Conservation (phyloP, 2,329 filamentous ascomycete species). For the Didymella arachidicola region DNA sequence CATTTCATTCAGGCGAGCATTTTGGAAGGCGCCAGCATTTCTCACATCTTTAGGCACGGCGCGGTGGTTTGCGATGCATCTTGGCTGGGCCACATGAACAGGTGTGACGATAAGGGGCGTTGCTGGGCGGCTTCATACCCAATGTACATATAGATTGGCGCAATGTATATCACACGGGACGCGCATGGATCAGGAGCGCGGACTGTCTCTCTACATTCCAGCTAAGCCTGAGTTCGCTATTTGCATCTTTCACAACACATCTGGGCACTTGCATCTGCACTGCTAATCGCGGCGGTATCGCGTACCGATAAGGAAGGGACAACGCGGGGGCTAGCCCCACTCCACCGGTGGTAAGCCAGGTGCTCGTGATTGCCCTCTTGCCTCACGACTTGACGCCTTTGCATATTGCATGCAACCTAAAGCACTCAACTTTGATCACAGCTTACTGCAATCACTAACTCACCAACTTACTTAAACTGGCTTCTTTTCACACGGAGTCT, state of each 20-base stretch:
- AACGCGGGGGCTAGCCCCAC: constrained; percentile 17
- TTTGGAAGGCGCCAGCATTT: constrained; percentile 31
- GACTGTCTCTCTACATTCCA: background rate
- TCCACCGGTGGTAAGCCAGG: constrained; percentile 9
- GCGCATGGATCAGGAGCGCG: background rate
- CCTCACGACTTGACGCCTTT: constrained; percentile 19
- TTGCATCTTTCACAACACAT: background rate
- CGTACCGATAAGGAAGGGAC: constrained; percentile 19
- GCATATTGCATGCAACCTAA: constrained; percentile 9
- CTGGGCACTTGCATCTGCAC: background rate
- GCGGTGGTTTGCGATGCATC: constrained; percentile 29
- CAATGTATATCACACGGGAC: background rate
- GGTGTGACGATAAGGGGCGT: constrained; percentile 20
- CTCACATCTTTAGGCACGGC: constrained; percentile 29
- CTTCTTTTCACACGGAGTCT: background rate
- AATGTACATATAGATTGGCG: constrained; percentile 19
- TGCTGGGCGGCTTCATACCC: constrained; percentile 14
- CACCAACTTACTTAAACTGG: background rate
- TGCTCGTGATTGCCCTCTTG: constrained; percentile 17
- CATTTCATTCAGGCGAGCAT: constrained; percentile 32
- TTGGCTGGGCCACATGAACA: constrained; percentile 15
- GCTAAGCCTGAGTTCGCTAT: too few relatives aligned
- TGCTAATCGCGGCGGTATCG: constrained; percentile 1
- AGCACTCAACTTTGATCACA: constrained; percentile 8
- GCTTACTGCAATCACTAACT: constrained; percentile 1